Conservation (phyloP, 108 stramenopile genomes). For the Cyclotella atomus region DNA sequence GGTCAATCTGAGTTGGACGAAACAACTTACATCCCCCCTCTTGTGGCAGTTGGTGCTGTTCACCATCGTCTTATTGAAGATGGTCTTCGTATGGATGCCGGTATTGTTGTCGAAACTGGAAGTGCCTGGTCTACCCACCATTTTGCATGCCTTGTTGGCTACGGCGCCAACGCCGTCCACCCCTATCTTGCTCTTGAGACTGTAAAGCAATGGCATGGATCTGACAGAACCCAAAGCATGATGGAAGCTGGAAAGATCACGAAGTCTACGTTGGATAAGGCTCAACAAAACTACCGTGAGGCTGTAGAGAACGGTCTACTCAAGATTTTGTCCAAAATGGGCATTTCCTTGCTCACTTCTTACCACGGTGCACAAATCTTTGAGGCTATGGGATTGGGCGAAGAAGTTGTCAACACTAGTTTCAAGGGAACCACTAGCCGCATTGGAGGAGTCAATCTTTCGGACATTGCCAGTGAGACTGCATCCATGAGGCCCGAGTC, state of each 20-base stretch:
- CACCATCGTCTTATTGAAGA: conserved; percentile 95
- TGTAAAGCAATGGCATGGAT: conserved; percentile 87
- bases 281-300: conserved; percentile 91
- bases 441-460: conserved; percentile 78
- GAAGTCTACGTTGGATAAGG: conserved; percentile 70
- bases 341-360: conserved; percentile 92
- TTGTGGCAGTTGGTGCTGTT: conserved; percentile 94
- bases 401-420: conserved; percentile 86
- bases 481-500: conserved; percentile 87
- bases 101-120: conserved; percentile 93
- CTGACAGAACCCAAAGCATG: conserved; percentile 80
- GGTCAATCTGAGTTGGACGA: conserved; percentile 64
- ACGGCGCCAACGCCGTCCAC: conserved; percentile 95
- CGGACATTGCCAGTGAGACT: conserved; percentile 84
- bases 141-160: conserved; percentile 93
- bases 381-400: conserved; percentile 92
- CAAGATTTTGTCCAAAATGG: conserved; percentile 96
- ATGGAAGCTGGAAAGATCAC: conserved; percentile 88
- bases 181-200: conserved; percentile 96
- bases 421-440: conserved; percentile 97
- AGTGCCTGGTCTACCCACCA: conserved; percentile 95
- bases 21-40: conserved; percentile 90
- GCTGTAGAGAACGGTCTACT: conserved; percentile 92
- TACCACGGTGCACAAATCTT: conserved; percentile 97
- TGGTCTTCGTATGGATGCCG: conserved; percentile 91